phyloP scores from a whole-genome alignment of 2,329 filamentous ascomycete genomes.

The Diaporthe velutina region DNA sequence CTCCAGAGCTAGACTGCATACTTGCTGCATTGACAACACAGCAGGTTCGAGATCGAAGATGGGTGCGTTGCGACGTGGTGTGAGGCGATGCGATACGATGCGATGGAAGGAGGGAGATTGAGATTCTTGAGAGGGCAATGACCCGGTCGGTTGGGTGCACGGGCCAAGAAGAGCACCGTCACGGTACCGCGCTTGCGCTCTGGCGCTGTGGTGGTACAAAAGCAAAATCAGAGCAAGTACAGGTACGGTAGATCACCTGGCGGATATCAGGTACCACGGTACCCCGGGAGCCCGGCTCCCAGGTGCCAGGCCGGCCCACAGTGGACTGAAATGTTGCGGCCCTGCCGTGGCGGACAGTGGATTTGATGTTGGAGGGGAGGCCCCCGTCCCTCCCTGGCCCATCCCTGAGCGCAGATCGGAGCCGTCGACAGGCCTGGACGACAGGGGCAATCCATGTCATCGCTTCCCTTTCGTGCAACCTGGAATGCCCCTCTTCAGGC shows the following conservation, averaged over 20 bases:
- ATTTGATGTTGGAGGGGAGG: not conserved
- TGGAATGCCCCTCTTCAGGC: slow-evolving; percentile 22
- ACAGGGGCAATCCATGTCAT: slow-evolving; percentile 18
- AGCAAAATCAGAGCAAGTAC: not conserved
- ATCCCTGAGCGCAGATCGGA: slow-evolving; percentile 31
- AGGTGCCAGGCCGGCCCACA: not conserved
- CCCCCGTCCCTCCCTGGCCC: slow-evolving; percentile 24
- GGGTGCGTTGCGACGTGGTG: not conserved
- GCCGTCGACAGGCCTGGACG: not conserved
- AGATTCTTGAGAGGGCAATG: slow-evolving; percentile 2
- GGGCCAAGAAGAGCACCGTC: not conserved
- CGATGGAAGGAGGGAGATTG: not conserved
- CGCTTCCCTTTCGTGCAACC: not conserved
- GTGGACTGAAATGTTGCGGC: not conserved
- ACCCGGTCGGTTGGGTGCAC: slow-evolving; percentile 4
- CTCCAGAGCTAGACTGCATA: not conserved
- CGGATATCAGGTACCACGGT: not conserved
- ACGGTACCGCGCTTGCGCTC: not conserved
- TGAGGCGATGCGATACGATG: slow-evolving; percentile 8
- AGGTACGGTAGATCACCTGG: not conserved
- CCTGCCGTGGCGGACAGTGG: slow-evolving; percentile 14
- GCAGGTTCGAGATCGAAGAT: not conserved
- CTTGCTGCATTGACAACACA: slow-evolving; percentile 25
- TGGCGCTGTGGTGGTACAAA: slow-evolving; percentile 3
- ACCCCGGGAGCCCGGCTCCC: not conserved